These are phyloP conservation scores for Corchorus capsularis DNA, from an alignment of 345 rosid genomes.

Conservation along the genomic window DNA sequence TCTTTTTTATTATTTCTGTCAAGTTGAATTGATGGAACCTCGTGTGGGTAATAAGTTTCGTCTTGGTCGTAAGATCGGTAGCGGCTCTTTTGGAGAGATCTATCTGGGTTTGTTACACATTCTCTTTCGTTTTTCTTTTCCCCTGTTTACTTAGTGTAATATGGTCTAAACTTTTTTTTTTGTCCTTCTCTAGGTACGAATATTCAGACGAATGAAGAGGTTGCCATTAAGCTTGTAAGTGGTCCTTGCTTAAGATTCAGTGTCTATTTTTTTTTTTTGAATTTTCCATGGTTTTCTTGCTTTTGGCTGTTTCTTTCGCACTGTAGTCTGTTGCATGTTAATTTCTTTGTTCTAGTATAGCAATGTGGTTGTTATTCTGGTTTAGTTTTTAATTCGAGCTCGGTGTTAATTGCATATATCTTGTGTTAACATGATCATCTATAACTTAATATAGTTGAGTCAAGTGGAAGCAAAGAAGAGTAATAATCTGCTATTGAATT, in stretches of 20 bases:
- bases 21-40: constrained; percentile 65
- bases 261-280: not conserved
- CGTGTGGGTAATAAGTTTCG: constrained; percentile 87
- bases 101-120: constrained; percentile 62
- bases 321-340: not conserved
- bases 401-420: not conserved
- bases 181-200: constrained; percentile 57
- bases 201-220: constrained; percentile 89
- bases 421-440: not conserved
- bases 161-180: not conserved
- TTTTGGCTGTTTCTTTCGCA: not conserved
- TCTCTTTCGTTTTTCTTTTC: not conserved
- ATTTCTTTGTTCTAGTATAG: not conserved
- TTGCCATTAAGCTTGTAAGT: constrained; percentile 96
- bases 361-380: not conserved
- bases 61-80: constrained; percentile 92
- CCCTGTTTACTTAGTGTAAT: not conserved
- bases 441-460: constrained; percentile 10
- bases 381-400: not conserved
- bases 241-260: constrained; percentile 9
- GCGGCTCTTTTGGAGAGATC: constrained; percentile 99
- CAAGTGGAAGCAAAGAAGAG: not conserved
- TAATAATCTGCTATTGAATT: not conserved
- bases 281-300: not conserved
- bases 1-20: not conserved